Evolutionary conservation across 108 stramenopile genomes (phyloP), one percentile per base, ranked within the genome.

Genomic region (Nannochloropsis gaditana): DNA sequence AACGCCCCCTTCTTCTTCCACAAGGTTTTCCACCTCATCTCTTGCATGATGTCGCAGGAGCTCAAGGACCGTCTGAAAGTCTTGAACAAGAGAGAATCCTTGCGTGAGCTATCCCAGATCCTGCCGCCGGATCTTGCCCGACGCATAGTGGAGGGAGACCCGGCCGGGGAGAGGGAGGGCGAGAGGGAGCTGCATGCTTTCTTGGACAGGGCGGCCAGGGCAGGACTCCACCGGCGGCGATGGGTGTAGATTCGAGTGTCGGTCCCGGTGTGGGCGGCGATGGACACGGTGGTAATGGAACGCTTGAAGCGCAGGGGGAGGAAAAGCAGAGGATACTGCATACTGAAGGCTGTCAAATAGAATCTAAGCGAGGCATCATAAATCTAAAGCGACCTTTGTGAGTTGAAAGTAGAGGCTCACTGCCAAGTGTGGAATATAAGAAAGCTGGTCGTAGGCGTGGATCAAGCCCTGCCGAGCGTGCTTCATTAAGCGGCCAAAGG

Each of bases 11-110:
- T 73, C 59, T 73, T 73, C 59, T 73, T 73, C 59, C 59, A 73
- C n/a, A 73, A 73, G n/a, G 59, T 73, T n/a, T 73, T 73, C 59
- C 59, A 73, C n/a, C 59, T 73, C 59, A 73, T 73, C 3, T 73
- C 59, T n/a, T 73, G 59, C 59, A 73, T 73, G 59, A 73, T 73
- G 59, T n/a, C 15, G 19, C 59, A 73, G n/a, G 59, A 73, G 59
- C 59, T 73, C 59, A 73, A 73, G 8, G 59, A 73, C 59, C 59
- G 59, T 15, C 6, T 73, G 59, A 73, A 73, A n/a, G 59, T 73
- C 5, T n/a, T 73, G 19, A 73, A 73, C 59, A 4, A n/a, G n/a
- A 73, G n/a, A 73, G 19, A 73, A 2, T n/a, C 19, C n/a, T 73
- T 73, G 59, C 19, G 15, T 2, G 59, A 73, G n/a, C 8, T 73